Percentiles rank a stretch among this genome's conserved stretches.
These are phyloP conservation scores for Ajuga chamaepitys DNA, from an alignment of 257 asterid species.

Conservation along the genomic window DNA sequence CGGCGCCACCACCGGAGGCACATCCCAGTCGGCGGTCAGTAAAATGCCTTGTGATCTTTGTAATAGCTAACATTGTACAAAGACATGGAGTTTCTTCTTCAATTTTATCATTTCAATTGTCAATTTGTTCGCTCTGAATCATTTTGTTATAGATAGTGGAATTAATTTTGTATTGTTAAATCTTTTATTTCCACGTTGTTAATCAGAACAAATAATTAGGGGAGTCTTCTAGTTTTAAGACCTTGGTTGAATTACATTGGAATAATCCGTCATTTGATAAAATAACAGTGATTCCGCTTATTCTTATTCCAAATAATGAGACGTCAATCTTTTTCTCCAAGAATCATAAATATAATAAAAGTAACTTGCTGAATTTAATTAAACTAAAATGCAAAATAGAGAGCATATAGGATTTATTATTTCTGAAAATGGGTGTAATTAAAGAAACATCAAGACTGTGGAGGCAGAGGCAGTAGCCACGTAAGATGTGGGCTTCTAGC, in stretches of 20 bases:
- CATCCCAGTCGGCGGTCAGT: neutral
- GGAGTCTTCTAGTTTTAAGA: too few relatives aligned
- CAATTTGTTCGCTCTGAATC: neutral
- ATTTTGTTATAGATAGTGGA: too few relatives aligned
- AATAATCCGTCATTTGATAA: too few relatives aligned
- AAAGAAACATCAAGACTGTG: neutral
- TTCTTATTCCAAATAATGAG: too few relatives aligned
- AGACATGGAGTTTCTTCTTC: neutral
- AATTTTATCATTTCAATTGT: neutral
- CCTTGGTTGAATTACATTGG: too few relatives aligned
- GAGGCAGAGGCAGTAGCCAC: constrained; percentile 49
- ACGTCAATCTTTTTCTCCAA: too few relatives aligned
- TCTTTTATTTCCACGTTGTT: too few relatives aligned
- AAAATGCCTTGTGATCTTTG: neutral
- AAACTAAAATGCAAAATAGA: neutral
- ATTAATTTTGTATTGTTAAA: too few relatives aligned
- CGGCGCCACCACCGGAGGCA: constrained; percentile 11
- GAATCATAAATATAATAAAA: too few relatives aligned
- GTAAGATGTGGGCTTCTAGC: constrained; percentile 51
- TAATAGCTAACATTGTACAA: neutral
- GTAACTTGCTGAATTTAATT: neutral
- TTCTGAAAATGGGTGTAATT: neutral
- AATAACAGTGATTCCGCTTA: too few relatives aligned
- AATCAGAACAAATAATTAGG: too few relatives aligned
- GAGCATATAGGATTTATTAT: neutral